Percentiles rank a stretch among this genome's conserved stretches.
These are phyloP conservation scores for Triticum dicoccoides DNA, from an alignment of 176 grass and related monocot genomes.

Conservation along the genomic window DNA sequence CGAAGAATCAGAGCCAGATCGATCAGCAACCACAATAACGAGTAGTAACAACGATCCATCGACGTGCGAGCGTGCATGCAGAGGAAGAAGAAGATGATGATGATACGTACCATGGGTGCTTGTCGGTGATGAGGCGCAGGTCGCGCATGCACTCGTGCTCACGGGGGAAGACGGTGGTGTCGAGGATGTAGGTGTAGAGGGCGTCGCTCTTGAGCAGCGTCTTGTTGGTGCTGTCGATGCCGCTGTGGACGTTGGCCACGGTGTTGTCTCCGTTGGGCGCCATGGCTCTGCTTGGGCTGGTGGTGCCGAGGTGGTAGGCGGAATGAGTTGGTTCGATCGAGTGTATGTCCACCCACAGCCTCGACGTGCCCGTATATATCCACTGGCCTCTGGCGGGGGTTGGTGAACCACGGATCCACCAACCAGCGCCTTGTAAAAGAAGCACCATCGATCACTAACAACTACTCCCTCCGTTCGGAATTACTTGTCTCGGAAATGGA, in stretches of 20 bases:
- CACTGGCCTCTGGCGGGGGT: background rate
- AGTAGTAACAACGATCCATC: background rate
- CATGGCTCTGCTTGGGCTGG: conserved; percentile 3
- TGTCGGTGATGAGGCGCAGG: conserved; percentile 56
- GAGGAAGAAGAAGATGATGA: background rate
- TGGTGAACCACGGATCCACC: conserved; percentile 16
- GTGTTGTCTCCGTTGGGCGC: conserved; percentile 6
- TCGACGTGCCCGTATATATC: background rate
- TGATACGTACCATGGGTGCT: conserved; percentile 38
- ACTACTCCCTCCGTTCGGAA: no score
- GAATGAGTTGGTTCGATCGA: background rate
- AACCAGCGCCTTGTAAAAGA: background rate
- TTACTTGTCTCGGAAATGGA: no score
- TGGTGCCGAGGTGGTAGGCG: background rate
- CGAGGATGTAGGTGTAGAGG: conserved; percentile 69
- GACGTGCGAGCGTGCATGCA: background rate
- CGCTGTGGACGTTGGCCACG: conserved; percentile 10
- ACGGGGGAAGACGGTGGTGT: conserved; percentile 62
- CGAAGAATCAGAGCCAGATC: background rate
- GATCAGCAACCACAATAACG: background rate
- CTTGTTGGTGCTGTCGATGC: conserved; percentile 47
- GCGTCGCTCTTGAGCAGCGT: conserved; percentile 73
- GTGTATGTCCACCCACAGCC: background rate
- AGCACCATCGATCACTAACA: background rate
- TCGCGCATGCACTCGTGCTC: conserved; percentile 69